Conservation (phyloP, 192 early-diverging fungal species). For the Backusella macrospora region DNA sequence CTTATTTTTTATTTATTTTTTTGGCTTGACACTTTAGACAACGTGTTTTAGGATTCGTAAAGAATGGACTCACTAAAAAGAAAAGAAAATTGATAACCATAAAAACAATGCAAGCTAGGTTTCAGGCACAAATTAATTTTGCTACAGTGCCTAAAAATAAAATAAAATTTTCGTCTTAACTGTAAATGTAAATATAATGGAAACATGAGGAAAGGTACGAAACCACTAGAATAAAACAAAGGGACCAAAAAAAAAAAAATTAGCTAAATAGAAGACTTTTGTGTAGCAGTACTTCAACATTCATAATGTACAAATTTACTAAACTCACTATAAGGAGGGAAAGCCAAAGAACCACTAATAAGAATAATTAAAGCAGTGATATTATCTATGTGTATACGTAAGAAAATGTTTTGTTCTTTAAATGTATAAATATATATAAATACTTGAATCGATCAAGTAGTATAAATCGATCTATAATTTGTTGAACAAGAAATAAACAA, state of each 20-base stretch:
- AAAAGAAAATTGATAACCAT: not conserved
- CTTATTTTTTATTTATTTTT: too few species aligned
- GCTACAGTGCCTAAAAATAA: not conserved
- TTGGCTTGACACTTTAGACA: not conserved
- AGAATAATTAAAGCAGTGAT: not conserved
- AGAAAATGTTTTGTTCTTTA: not conserved
- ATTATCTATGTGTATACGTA: not conserved
- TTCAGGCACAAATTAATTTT: slow-evolving; percentile 3
- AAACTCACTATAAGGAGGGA: not conserved
- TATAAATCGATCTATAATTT: too few species aligned
- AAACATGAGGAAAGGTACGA: not conserved
- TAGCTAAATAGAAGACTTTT: too few species aligned
- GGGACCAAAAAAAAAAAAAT: too few species aligned
- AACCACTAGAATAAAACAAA: not conserved
- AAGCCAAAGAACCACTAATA: not conserved
- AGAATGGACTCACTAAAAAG: not conserved
- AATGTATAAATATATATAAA: too few species aligned
- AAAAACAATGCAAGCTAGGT: not conserved
- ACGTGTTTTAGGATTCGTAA: not conserved
- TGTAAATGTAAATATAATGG: not conserved
- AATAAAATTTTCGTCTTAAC: not conserved
- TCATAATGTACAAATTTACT: too few species aligned
- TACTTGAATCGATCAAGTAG: too few species aligned
- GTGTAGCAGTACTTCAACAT: too few species aligned
- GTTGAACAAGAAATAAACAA: too few species aligned